These are phyloP conservation scores for Eucalyptus pauciflora DNA, from an alignment of 345 rosid species.

Conservation along the genomic window DNA sequence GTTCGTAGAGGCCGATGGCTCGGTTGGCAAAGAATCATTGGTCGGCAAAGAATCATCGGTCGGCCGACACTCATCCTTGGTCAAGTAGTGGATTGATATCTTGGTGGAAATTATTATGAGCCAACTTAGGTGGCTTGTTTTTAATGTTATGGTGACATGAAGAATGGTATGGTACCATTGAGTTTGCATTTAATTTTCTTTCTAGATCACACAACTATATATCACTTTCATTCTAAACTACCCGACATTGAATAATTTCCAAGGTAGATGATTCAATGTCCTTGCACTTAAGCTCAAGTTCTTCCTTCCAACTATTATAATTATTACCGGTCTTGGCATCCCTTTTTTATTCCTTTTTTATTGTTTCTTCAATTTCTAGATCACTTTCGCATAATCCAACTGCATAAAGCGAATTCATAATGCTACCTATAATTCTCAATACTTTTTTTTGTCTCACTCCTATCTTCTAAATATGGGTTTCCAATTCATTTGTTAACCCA, in stretches of 20 bases:
- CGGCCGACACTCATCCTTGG: not conserved
- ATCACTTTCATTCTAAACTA: not conserved
- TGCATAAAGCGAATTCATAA: not conserved
- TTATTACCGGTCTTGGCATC: not conserved
- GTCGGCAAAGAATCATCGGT: not conserved
- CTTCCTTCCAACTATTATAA: not conserved
- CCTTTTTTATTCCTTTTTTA: not conserved
- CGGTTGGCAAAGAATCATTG: accelerated
- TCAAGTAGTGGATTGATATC: not conserved
- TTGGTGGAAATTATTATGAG: not conserved
- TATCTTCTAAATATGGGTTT: not conserved
- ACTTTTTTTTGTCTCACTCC: not conserved
- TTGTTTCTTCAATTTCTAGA: not conserved
- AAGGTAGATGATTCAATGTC: not conserved
- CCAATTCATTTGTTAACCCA: accelerated
- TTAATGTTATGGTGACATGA: not conserved
- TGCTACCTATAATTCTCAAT: not conserved
- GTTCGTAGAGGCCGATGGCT: not conserved
- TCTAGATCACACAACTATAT: not conserved
- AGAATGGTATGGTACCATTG: not conserved
- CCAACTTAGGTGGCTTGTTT: not conserved
- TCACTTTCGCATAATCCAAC: not conserved
- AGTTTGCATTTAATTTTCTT: not conserved
- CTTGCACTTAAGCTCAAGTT: not conserved
- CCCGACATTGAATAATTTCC: not conserved